Conservation (phyloP, 106 monocot genomes). For the Acanthochlamys bracteata region DNA sequence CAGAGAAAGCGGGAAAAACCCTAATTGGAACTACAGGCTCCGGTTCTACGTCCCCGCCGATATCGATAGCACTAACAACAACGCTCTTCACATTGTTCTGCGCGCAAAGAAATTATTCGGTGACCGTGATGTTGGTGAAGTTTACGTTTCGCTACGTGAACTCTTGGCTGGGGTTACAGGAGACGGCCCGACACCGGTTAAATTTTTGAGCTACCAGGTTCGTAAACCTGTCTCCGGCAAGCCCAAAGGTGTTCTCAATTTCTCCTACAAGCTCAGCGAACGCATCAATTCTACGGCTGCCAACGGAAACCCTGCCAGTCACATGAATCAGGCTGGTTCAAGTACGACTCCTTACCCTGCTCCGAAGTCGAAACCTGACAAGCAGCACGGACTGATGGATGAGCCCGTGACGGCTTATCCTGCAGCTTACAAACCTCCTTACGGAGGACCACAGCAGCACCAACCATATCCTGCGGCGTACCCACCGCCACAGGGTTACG, state of each 20-base stretch:
- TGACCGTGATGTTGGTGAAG: constrained; percentile 87
- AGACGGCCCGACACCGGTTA: background rate
- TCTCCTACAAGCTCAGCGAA: constrained; percentile 74
- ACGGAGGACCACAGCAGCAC: constrained; percentile 5
- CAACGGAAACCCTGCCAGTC: constrained; percentile 11
- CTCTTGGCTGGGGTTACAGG: constrained; percentile 22
- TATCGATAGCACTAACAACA: background rate
- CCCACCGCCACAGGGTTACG: constrained; percentile 1
- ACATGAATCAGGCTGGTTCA: background rate
- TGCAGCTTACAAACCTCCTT: constrained; percentile 18
- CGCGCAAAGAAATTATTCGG: constrained; percentile 49
- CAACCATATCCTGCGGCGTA: constrained; percentile 6
- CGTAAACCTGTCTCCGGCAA: constrained; percentile 37
- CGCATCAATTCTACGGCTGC: constrained; percentile 1
- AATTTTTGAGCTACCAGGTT: constrained; percentile 56
- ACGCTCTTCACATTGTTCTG: constrained; percentile 40
- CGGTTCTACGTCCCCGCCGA: constrained; percentile 42
- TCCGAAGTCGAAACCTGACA: constrained; percentile 6
- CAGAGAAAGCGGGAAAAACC: constrained; percentile 41
- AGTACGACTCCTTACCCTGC: background rate
- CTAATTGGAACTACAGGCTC: constrained; percentile 60
- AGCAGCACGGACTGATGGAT: background rate
- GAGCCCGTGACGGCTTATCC: constrained; percentile 41
- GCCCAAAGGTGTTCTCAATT: constrained; percentile 56
- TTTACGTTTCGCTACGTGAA: constrained; percentile 57